phyloP scores from a whole-genome alignment of 2,329 filamentous ascomycete genomes.

The Pseudogymnoascus destructans region DNA sequence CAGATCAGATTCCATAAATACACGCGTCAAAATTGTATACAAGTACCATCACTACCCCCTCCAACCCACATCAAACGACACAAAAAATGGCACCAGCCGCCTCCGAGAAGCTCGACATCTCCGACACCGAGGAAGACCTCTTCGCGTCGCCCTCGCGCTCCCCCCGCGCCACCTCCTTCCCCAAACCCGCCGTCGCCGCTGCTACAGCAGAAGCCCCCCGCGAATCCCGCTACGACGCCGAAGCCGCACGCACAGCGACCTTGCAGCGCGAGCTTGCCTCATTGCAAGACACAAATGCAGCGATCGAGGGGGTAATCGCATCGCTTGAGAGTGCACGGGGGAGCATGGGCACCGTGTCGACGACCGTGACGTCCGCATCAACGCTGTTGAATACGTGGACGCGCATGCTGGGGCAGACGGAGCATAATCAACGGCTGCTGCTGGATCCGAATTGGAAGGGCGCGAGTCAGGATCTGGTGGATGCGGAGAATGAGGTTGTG shows the following conservation, averaged over 20 bases:
- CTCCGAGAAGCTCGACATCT: slow-evolving; percentile 38
- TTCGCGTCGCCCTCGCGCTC: slow-evolving; percentile 42
- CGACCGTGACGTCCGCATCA: slow-evolving; percentile 76
- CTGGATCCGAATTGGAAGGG: slow-evolving; percentile 84
- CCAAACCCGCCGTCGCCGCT: slow-evolving; percentile 21
- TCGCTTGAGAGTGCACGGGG: slow-evolving; percentile 58
- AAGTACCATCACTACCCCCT: neutral
- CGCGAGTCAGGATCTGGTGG: slow-evolving; percentile 71
- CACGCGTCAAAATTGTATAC: neutral
- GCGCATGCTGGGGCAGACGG: slow-evolving; percentile 87
- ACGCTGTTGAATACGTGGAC: slow-evolving; percentile 91
- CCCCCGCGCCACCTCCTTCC: slow-evolving; percentile 21
- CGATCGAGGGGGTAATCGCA: slow-evolving; percentile 65
- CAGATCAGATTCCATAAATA: neutral
- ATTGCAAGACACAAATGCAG: slow-evolving; percentile 73
- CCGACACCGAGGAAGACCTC: slow-evolving; percentile 41
- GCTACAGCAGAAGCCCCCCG: slow-evolving; percentile 31
- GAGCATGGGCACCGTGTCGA: slow-evolving; percentile 81
- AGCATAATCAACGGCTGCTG: slow-evolving; percentile 89
- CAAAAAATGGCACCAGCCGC: neutral
- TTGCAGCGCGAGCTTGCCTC: slow-evolving; percentile 70
- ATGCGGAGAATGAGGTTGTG: slow-evolving; percentile 68
- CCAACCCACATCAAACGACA: neutral
- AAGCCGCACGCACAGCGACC: slow-evolving; percentile 58
- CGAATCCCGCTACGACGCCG: slow-evolving; percentile 45